Percentiles rank a stretch among this genome's conserved stretches.
phyloP scores from a whole-genome alignment of 805 yeast genomes.

The Monosporozyma servazzii region DNA sequence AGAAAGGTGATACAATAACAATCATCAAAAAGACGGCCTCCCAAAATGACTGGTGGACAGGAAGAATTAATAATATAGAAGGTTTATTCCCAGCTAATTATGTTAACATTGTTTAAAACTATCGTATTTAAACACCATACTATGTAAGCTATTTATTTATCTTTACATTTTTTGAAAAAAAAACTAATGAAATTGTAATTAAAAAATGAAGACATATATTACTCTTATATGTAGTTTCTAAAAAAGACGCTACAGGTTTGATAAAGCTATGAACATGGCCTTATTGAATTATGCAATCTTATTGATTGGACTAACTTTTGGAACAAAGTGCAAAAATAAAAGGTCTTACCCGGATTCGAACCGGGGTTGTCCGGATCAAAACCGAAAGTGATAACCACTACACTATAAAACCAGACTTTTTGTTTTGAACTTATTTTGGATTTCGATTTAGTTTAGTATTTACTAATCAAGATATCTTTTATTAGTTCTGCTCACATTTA shows the following conservation, averaged over 20 bases:
- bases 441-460: no score
- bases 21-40: constrained; percentile 80
- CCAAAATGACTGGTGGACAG: constrained; percentile 98
- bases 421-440: no score
- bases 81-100: constrained; percentile 98
- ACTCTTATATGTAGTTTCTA: background rate
- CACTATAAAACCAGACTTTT: constrained; percentile 39
- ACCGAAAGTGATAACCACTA: constrained; percentile 77
- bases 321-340: constrained; percentile 16
- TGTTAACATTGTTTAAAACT: constrained; percentile 51
- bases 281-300: no score
- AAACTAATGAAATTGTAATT: no score
- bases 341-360: constrained; percentile 82
- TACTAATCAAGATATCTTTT: no score
- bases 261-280: no score
- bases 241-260: no score
- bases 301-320: constrained; percentile 4
- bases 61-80: constrained; percentile 68
- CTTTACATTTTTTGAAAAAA: no score
- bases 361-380: constrained; percentile 77
- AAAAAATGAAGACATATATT: background rate
- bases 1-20: constrained; percentile 87
- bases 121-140: background rate
- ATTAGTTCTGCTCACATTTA: no score
- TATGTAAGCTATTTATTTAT: background rate